phyloP scores from a whole-genome alignment of 352 stramenopile species.

The Phytopythium aichiense region DNA sequence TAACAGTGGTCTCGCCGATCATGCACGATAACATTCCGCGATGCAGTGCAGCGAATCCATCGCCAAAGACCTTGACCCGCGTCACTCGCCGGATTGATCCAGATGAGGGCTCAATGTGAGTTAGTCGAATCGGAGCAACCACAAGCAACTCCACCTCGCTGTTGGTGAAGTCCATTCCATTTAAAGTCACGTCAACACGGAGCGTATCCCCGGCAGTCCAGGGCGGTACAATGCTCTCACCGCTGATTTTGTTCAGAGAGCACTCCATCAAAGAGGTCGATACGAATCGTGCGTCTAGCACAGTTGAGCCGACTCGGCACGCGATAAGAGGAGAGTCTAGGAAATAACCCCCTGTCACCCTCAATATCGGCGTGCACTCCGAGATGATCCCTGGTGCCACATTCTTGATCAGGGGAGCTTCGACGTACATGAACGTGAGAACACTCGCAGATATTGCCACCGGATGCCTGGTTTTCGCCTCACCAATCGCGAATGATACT shows the following conservation, averaged over 20 bases:
- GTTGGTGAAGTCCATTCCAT: constrained; percentile 90
- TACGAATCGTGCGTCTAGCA: constrained; percentile 23
- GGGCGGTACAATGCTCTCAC: neutral
- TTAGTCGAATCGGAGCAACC: constrained; percentile 14
- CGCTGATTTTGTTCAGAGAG: constrained; percentile 5
- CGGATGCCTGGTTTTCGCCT: neutral
- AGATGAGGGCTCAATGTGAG: constrained; percentile 16
- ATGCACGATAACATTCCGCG: constrained; percentile 29
- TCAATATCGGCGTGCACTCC: constrained; percentile 6
- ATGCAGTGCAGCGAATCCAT: constrained; percentile 17
- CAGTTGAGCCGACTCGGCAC: constrained; percentile 25
- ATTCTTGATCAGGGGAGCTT: neutral
- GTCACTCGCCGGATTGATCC: constrained; percentile 15
- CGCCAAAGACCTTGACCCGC: constrained; percentile 21
- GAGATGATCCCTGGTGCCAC: constrained; percentile 12
- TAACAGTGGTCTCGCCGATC: constrained; percentile 26
- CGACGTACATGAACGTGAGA: neutral
- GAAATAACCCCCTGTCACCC: constrained; percentile 30
- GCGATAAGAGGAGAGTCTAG: constrained; percentile 30
- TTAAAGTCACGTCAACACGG: constrained; percentile 88
- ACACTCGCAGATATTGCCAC: neutral
- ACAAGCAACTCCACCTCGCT: constrained; percentile 70
- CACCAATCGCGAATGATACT: constrained; percentile 18
- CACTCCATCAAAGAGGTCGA: constrained; percentile 23
- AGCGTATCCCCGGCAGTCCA: constrained; percentile 13